Percentiles rank a stretch among this genome's conserved stretches.
Evolutionary conservation across 352 stramenopile species (phyloP).

Genomic region (Phytopythium helicoides): DNA sequence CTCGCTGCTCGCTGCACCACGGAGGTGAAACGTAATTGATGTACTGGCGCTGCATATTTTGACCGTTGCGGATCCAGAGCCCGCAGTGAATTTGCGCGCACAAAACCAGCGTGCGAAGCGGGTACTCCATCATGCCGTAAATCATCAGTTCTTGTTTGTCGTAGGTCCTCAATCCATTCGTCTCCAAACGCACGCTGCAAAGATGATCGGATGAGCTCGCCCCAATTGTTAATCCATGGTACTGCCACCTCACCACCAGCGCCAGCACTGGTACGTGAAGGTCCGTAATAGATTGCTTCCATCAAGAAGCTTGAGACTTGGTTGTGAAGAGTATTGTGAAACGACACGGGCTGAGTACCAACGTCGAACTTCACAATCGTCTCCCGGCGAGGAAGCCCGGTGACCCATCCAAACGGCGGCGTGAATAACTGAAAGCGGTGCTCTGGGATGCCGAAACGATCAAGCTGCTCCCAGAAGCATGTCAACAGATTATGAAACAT

Average conservation of each 20-base stretch:
- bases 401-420: conserved; percentile 58
- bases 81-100: conserved; percentile 76
- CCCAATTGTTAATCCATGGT: conserved; percentile 51
- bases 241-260: conserved; percentile 10
- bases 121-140: conserved; percentile 76
- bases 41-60: conserved; percentile 81
- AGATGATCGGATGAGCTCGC: conserved; percentile 42
- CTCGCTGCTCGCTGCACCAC: conserved; percentile 66
- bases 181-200: conserved; percentile 14
- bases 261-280: conserved; percentile 4
- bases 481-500: conserved; percentile 77
- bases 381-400: conserved; percentile 34
- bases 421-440: conserved; percentile 49
- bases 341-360: conserved; percentile 73
- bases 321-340: conserved; percentile 89
- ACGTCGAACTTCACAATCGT: conserved; percentile 81
- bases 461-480: conserved; percentile 75
- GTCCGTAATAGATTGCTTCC: conserved; percentile 70
- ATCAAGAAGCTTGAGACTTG: conserved; percentile 78
- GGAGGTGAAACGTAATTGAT: conserved; percentile 76
- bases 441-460: conserved; percentile 37
- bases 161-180: conserved; percentile 23
- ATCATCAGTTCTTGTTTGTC: conserved; percentile 62
- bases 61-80: conserved; percentile 83
- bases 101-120: conserved; percentile 69